A percentile compares a stretch with the other conserved stretches of the same genome.
Conservation (phyloP, 2,329 filamentous ascomycete species). For the Colletotrichum cordylinicola region DNA sequence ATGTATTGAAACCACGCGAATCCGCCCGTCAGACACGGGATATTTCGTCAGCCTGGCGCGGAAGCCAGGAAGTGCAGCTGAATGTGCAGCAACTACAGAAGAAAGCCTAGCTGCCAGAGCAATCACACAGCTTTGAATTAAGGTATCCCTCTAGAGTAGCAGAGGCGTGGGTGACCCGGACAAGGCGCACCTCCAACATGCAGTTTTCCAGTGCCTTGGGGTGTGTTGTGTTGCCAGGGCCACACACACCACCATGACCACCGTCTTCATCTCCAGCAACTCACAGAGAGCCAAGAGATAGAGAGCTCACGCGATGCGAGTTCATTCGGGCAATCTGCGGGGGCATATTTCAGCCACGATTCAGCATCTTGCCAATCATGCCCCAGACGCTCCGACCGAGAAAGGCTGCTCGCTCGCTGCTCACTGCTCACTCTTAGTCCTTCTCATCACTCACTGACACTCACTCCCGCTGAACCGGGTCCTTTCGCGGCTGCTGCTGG, state of each 20-base stretch:
- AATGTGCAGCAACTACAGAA: not conserved
- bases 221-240: not conserved
- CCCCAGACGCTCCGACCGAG: not conserved
- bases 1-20: not conserved
- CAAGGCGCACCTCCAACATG: not conserved
- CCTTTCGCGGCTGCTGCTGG: not conserved
- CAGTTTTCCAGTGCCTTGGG: not conserved
- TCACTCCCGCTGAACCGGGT: not conserved
- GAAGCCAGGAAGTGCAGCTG: not conserved
- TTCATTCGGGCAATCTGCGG: slow-evolving; percentile 16
- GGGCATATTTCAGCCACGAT: slow-evolving; percentile 12
- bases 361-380: slow-evolving; percentile 12
- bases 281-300: slow-evolving; percentile 15
- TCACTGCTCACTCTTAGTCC: not conserved
- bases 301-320: slow-evolving; percentile 4
- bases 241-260: not conserved
- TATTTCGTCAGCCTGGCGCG: not conserved
- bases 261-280: not conserved
- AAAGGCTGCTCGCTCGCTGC: not conserved
- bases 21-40: not conserved
- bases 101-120: not conserved
- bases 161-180: not conserved
- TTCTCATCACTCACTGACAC: not conserved
- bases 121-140: not conserved
- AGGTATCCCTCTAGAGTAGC: not conserved